Conservation (phyloP, 176 grass and related monocot species). For the Oryza meyeriana region DNA sequence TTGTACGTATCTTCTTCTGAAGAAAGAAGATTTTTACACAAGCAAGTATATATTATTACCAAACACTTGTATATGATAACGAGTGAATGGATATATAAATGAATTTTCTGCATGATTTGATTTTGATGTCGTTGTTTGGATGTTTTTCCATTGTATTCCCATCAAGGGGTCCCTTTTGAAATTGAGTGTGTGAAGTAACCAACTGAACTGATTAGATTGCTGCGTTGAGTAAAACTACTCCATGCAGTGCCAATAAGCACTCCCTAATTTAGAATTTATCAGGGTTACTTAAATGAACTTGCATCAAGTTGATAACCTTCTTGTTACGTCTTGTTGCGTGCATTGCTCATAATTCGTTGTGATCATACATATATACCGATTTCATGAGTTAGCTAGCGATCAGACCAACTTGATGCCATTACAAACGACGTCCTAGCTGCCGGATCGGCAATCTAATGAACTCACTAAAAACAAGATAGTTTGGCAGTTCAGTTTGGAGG, state of each 20-base stretch:
- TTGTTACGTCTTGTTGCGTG: slow-evolving; percentile 8
- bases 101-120: not conserved
- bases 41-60: not conserved
- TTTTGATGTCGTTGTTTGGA: slow-evolving; percentile 4
- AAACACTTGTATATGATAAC: not conserved
- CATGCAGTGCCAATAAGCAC: not conserved
- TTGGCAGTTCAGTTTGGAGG: not conserved
- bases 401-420: not conserved
- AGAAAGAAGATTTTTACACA: not conserved
- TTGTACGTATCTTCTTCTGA: not conserved
- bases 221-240: not conserved
- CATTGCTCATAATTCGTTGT: not conserved
- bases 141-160: not conserved
- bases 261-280: not conserved
- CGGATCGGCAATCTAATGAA: not conserved
- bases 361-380: not conserved
- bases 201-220: not conserved
- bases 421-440: not conserved
- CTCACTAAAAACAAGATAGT: not conserved
- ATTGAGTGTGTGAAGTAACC: slow-evolving; percentile 11
- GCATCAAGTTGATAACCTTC: no score
- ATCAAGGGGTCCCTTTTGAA: not conserved
- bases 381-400: not conserved
- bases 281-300: slow-evolving; percentile 21
- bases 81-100: slow-evolving; percentile 10